Evolutionary conservation across 306 rosid species (phyloP).

Genomic region (Prunus kanzakura): DNA sequence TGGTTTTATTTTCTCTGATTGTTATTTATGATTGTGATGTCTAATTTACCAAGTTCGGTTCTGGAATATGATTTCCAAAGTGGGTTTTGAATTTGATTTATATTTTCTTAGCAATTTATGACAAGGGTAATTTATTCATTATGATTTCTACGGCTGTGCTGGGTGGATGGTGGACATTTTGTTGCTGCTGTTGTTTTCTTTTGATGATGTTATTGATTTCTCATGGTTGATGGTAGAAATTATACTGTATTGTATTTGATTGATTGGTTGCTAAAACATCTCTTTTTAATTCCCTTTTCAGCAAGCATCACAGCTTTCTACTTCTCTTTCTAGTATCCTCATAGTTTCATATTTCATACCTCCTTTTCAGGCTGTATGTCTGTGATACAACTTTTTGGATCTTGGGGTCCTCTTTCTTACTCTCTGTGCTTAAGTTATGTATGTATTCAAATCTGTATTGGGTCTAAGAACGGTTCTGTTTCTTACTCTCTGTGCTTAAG

Average conservation of each 20-base stretch:
- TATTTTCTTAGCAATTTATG: neutral
- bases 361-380: neutral
- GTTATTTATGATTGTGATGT: neutral
- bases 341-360: neutral
- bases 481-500: slow-evolving; percentile 8
- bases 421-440: neutral
- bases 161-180: neutral
- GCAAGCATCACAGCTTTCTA: slow-evolving; percentile 3
- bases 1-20: neutral
- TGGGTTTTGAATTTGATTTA: neutral
- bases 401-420: neutral
- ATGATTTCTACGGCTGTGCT: neutral
- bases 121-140: neutral
- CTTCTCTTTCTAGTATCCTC: neutral
- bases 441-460: neutral
- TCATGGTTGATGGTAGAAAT: neutral
- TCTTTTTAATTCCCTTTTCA: neutral
- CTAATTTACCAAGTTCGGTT: neutral
- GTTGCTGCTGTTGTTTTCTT: neutral
- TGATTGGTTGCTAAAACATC: neutral
- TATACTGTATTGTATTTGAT: neutral
- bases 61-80: neutral
- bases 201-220: neutral
- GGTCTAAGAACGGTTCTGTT: slow-evolving; percentile 13
- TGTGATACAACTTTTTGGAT: neutral